These are phyloP conservation scores for Talaromyces sp. DNA, from an alignment of 2,329 filamentous ascomycete genomes.

Conservation along the genomic window DNA sequence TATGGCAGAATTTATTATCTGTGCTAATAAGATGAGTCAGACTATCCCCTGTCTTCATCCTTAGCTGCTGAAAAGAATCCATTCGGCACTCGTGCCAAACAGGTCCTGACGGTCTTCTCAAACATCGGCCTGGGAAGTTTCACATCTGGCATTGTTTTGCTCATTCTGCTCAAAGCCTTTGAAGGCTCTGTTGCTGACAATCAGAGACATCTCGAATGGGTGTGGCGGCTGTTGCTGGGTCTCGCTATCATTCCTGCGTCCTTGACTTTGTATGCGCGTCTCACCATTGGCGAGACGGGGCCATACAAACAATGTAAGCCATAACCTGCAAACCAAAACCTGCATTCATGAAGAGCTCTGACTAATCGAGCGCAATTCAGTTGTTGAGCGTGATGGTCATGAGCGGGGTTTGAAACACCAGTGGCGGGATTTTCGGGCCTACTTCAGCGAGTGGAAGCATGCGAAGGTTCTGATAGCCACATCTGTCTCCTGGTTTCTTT, in stretches of 20 bases:
- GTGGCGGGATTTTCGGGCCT: background rate
- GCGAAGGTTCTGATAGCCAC: background rate
- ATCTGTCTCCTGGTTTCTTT: background rate
- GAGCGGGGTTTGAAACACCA: background rate
- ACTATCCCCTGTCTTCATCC: slow-evolving; percentile 17
- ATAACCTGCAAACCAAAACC: background rate
- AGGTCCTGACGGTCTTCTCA: slow-evolving; percentile 23
- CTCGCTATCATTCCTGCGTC: background rate
- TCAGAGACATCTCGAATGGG: background rate
- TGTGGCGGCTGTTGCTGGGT: background rate
- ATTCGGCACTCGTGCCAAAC: slow-evolving; percentile 20
- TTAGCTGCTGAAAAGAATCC: slow-evolving; percentile 15
- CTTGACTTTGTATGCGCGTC: background rate
- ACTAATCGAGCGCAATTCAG: background rate
- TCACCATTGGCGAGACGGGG: background rate
- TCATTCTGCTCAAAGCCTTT: slow-evolving; percentile 2
- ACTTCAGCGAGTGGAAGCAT: background rate
- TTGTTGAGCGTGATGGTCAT: background rate
- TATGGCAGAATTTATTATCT: too few species aligned
- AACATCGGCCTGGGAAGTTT: slow-evolving; percentile 25
- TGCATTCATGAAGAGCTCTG: background rate
- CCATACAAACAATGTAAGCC: background rate
- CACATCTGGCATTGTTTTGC: slow-evolving; percentile 20
- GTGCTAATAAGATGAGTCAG: background rate
- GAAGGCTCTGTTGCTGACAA: background rate